Percentiles rank a stretch among this genome's conserved stretches.
phyloP scores from a whole-genome alignment of 257 asterid genomes.

The Misopates orontium region DNA sequence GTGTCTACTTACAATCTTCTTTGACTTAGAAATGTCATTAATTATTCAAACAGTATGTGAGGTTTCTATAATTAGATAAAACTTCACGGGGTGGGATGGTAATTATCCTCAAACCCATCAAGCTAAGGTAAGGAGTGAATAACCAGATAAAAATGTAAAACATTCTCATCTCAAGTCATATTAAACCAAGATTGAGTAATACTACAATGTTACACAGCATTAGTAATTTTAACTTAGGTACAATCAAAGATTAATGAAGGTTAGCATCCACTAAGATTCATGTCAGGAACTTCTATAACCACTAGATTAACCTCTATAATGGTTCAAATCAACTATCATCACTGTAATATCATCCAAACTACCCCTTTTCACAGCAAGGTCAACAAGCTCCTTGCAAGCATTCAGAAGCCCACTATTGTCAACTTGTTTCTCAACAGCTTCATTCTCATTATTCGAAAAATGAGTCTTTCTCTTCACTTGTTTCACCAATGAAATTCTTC shows the following conservation, averaged over 20 bases:
- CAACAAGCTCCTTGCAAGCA: slow-evolving; percentile 72
- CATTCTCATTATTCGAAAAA: slow-evolving; percentile 32
- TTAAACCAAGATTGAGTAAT: slow-evolving; percentile 1
- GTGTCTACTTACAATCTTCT: no score
- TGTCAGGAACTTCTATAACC: slow-evolving; percentile 14
- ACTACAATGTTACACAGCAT: no score
- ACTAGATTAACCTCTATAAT: slow-evolving; percentile 14
- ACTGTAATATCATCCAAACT: slow-evolving; percentile 81
- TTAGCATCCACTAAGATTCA: no score
- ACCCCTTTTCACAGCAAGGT: slow-evolving; percentile 69
- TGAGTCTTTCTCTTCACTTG: slow-evolving; percentile 33
- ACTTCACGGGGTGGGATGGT: no score
- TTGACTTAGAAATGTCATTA: no score
- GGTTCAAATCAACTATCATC: slow-evolving; percentile 62
- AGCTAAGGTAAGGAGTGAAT: neutral
- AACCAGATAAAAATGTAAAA: neutral
- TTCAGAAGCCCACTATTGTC: slow-evolving; percentile 36
- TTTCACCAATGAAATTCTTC: slow-evolving; percentile 36
- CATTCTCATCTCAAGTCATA: slow-evolving; percentile 1
- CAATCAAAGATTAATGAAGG: no score
- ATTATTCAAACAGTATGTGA: no score
- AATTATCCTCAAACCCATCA: neutral
- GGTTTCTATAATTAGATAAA: no score
- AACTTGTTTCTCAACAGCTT: slow-evolving; percentile 34
- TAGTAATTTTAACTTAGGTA: no score